Evolutionary conservation across 257 asterid genomes (phyloP).

Genomic region (Jaltomata sinuosa): DNA sequence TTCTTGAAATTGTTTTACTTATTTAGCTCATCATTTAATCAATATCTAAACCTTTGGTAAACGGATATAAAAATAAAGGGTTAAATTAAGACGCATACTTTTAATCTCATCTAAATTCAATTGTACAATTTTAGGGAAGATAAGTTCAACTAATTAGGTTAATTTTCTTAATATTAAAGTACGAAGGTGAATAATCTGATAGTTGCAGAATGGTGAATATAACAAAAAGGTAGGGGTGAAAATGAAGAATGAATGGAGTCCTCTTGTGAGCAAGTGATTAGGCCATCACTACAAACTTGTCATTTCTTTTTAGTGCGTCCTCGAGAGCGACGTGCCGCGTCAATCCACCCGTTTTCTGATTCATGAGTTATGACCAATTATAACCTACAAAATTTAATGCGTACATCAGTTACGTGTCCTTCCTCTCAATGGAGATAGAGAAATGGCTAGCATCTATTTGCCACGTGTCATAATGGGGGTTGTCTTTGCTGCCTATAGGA

Average conservation of each 20-base stretch:
- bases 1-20: no score
- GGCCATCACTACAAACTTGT: slow-evolving; percentile 9
- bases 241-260: background rate
- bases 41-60: no score
- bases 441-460: background rate
- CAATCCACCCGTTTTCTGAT: slow-evolving; percentile 8
- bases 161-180: no score
- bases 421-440: background rate
- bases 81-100: no score
- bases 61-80: no score
- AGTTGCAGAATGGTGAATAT: background rate
- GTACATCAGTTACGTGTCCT: background rate
- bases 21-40: no score
- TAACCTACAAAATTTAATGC: slow-evolving; percentile 5
- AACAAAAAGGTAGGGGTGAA: background rate
- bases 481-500: background rate
- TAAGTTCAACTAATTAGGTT: no score
- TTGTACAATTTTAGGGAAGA: no score
- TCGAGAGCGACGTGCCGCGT: slow-evolving; percentile 12
- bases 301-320: background rate
- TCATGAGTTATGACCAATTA: background rate
- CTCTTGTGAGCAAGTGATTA: slow-evolving; percentile 9
- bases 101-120: no score
- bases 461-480: slow-evolving; percentile 14
- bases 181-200: background rate